phyloP scores from a whole-genome alignment of 768 basidiomycete species.

The Rhodotorula sphaerocarpa region DNA sequence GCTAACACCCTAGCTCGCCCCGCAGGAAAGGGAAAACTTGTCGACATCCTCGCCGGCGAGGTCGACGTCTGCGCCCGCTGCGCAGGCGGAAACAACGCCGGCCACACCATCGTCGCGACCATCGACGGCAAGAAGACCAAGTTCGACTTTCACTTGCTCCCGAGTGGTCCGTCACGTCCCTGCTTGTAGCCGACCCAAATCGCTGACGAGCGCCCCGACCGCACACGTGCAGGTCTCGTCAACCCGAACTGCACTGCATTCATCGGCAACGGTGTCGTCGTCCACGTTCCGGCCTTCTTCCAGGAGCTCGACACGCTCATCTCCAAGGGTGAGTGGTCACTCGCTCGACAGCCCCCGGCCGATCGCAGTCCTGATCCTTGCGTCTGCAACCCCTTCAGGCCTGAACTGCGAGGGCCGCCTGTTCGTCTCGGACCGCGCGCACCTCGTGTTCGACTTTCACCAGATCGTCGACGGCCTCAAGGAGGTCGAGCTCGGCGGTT shows the following conservation, averaged over 20 bases:
- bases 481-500: constrained; percentile 87
- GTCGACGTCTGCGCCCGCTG: constrained; percentile 89
- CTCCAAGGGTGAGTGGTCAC: constrained; percentile 57
- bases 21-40: constrained; percentile 64
- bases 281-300: constrained; percentile 93
- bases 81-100: constrained; percentile 97
- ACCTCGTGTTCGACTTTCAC: constrained; percentile 97
- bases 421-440: constrained; percentile 90
- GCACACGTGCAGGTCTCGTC: constrained; percentile 59
- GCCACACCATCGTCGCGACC: constrained; percentile 86
- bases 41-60: constrained; percentile 85
- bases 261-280: constrained; percentile 91
- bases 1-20: not conserved
- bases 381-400: constrained; percentile 49
- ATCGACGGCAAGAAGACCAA: constrained; percentile 63
- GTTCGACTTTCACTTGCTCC: constrained; percentile 91
- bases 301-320: constrained; percentile 78
- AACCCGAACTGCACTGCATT: constrained; percentile 76
- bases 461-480: constrained; percentile 99
- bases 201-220: not conserved
- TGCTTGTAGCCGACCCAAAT: not conserved
- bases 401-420: constrained; percentile 74
- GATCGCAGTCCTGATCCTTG: no score
- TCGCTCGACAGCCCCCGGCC: not conserved
- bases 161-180: constrained; percentile 59